Conservation (phyloP, 768 basidiomycete genomes). For the Termitomyces sp. region DNA sequence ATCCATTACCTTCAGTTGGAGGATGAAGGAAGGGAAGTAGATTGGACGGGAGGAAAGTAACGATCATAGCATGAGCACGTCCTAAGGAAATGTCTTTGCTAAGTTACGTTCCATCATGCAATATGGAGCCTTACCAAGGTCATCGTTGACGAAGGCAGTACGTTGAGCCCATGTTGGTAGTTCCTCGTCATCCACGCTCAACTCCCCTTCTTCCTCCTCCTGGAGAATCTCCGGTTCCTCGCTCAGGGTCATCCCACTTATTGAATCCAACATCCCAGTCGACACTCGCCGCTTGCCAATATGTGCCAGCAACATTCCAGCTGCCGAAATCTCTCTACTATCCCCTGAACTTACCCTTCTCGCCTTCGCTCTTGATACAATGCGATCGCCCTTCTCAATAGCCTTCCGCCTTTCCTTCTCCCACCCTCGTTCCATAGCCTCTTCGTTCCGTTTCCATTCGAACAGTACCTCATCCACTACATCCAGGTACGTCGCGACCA, state of each 20-base stretch:
- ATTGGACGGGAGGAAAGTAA: conserved; percentile 51
- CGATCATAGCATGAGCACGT: conserved; percentile 60
- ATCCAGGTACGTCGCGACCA: conserved; percentile 61
- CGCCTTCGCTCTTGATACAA: conserved; percentile 34
- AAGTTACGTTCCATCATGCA: background rate
- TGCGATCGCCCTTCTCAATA: conserved; percentile 35
- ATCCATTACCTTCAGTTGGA: conserved; percentile 28
- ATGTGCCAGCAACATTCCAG: conserved; percentile 17
- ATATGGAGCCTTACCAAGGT: conserved; percentile 44
- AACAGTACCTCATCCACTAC: conserved; percentile 81
- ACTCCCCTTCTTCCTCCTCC: conserved; percentile 37
- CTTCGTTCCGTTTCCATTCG: conserved; percentile 45
- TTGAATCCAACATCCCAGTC: conserved; percentile 49
- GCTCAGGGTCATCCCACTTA: conserved; percentile 41
- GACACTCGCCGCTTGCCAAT: conserved; percentile 51
- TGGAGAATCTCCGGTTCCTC: conserved; percentile 54
- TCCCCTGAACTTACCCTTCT: conserved; percentile 47
- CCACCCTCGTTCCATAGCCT: conserved; percentile 41
- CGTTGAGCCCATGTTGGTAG: conserved; percentile 77
- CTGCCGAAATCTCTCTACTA: conserved; percentile 19
- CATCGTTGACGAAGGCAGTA: conserved; percentile 46
- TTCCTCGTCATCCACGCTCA: conserved; percentile 60
- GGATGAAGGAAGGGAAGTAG: conserved; percentile 38
- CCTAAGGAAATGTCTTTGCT: conserved; percentile 31
- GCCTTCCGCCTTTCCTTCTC: conserved; percentile 42